Base-by-base conservation (phyloP, 176 grass and related monocot species). In the Elymus sibiricus region DNA sequence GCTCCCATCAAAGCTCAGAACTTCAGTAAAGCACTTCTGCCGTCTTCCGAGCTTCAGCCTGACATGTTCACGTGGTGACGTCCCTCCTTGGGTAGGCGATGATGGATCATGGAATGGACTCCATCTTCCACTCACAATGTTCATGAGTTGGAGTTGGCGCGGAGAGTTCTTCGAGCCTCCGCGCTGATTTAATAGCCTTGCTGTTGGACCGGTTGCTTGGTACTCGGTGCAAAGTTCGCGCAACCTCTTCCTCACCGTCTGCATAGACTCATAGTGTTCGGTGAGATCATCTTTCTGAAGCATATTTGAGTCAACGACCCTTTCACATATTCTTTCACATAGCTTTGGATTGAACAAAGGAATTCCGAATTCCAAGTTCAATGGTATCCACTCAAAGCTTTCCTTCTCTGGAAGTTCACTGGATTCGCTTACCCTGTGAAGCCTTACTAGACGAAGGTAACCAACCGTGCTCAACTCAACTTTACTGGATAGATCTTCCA, bases 271-370 rank as follows among this genome's bases (percentile, higher is more conserved):
- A 22, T 93, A 89, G 40, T 95, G 90, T 25, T 93, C 86, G 28
- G 17, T 66, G 58, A 98, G 83, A 27, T 90, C 91, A 53, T 91
- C 82, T 38, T 91, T 90, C 49, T 95, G 93, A 47, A 95, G 89
- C 56, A 98, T 87, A 68, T 66, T 78, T 2, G 93, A 93, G 78
- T 89, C 74, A 19, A 90, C 44, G 5, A 98, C 87, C 63, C 89
- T 92, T 82, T 95, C 83, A 53, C 95, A 95, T 70, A 98, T 98
- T 74, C 58, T 91, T 83, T 92, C 80, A 60, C 95, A 98, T 74
- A 98, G 77, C n/a, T 89, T 94, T 49, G 95, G 95, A 85, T 84
- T 95, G 84, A 98, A 94, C 77, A 98, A 71, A 37, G 95, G 95
- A 34, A 98, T 89, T 17, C 95, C 93, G 76, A 94, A 98, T 86